Conservation (phyloP, 208 protist genomes). For the Trypanosoma boissoni region DNA sequence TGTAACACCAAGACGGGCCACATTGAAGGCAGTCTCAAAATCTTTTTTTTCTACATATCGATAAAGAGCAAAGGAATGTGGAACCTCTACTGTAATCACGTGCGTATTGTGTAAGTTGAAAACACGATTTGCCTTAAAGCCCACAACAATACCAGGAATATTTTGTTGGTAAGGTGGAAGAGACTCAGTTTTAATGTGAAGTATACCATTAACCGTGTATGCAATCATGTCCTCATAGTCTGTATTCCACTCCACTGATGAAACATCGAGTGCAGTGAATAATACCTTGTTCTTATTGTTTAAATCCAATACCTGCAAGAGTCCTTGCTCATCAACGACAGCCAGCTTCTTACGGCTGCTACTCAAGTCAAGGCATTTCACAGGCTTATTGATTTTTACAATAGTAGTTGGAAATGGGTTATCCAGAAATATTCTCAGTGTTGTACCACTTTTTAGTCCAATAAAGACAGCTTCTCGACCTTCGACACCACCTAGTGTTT, state of each 20-base stretch:
- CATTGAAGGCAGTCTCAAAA: slow-evolving; percentile 84
- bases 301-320: slow-evolving; percentile 89
- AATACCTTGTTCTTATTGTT: slow-evolving; percentile 81
- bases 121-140: slow-evolving; percentile 94
- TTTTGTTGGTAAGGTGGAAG: slow-evolving; percentile 93
- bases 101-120: slow-evolving; percentile 88
- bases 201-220: slow-evolving; percentile 76
- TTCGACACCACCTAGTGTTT: slow-evolving; percentile 90
- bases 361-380: slow-evolving; percentile 92
- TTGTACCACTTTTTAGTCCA: slow-evolving; percentile 89
- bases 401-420: slow-evolving; percentile 94
- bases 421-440: slow-evolving; percentile 95
- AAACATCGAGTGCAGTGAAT: slow-evolving; percentile 88
- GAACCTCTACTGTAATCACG: slow-evolving; percentile 93
- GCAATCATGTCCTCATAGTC: slow-evolving; percentile 95
- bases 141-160: slow-evolving; percentile 92
- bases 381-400: slow-evolving; percentile 68
- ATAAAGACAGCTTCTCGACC: slow-evolving; percentile 92
- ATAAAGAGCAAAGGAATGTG: slow-evolving; percentile 89
- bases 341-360: slow-evolving; percentile 87
- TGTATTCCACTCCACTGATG: slow-evolving; percentile 93
- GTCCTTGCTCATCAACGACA: slow-evolving; percentile 90
- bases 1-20: slow-evolving; percentile 94
- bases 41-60: slow-evolving; percentile 92
- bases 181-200: slow-evolving; percentile 93